A percentile compares a stretch with the other conserved stretches of the same genome.
phyloP scores from a whole-genome alignment of 805 yeast species.

The Metschnikowia proteae region DNA sequence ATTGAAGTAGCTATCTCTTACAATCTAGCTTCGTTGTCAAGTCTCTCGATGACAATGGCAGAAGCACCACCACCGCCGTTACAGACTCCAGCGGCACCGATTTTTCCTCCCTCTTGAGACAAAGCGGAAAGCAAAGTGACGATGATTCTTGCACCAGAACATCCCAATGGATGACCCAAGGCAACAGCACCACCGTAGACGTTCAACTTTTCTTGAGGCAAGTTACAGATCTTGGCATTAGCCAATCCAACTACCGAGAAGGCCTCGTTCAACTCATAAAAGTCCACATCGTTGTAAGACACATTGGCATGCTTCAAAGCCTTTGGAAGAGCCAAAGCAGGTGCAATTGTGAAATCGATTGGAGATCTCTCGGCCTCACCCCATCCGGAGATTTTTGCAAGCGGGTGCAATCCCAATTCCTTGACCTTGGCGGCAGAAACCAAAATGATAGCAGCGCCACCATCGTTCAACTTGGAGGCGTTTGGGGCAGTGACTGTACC shows the following conservation, averaged over 20 bases:
- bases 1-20: conserved; percentile 13
- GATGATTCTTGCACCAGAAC: conserved; percentile 93
- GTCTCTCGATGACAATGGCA: conserved; percentile 78
- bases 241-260: conserved; percentile 96
- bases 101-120: conserved; percentile 70
- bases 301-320: conserved; percentile 86
- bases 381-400: conserved; percentile 89
- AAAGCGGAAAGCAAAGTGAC: conserved; percentile 82
- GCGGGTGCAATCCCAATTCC: conserved; percentile 83
- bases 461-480: conserved; percentile 95
- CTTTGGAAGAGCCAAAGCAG: conserved; percentile 92
- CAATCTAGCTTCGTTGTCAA: conserved; percentile 38
- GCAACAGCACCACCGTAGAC: conserved; percentile 97
- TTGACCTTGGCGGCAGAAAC: conserved; percentile 80
- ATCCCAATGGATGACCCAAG: conserved; percentile 90
- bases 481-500: conserved; percentile 98
- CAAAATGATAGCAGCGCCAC: conserved; percentile 92
- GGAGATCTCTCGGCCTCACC: conserved; percentile 98
- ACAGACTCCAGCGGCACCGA: conserved; percentile 95
- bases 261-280: conserved; percentile 95
- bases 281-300: conserved; percentile 67
- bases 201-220: conserved; percentile 68
- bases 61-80: conserved; percentile 99
- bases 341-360: conserved; percentile 93
- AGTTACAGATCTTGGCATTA: conserved; percentile 64